These are phyloP conservation scores for Jimgerdemannia lactiflua DNA, from an alignment of 192 early-diverging fungal genomes.

Conservation along the genomic window DNA sequence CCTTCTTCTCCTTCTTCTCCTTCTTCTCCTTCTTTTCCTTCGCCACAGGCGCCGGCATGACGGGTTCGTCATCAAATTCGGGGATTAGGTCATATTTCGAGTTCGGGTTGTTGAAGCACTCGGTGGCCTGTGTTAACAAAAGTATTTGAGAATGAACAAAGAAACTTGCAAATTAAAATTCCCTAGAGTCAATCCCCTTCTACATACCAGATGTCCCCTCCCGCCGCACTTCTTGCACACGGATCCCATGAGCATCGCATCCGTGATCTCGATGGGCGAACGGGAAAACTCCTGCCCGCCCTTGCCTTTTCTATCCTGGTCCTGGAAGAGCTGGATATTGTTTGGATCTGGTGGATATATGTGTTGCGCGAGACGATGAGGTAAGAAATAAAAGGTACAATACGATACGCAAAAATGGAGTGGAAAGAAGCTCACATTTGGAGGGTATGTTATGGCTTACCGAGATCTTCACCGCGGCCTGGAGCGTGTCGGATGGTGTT, in stretches of 20 bases:
- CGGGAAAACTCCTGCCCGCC: conserved; percentile 30
- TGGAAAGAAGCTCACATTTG: too few relatives aligned
- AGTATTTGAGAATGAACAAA: not conserved
- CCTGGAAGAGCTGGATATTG: conserved; percentile 25
- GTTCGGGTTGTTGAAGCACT: conserved; percentile 19
- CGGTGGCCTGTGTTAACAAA: not conserved
- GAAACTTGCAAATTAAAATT: too few relatives aligned
- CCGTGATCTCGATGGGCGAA: conserved; percentile 31
- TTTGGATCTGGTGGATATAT: conserved; percentile 19
- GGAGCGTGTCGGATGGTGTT: not conserved
- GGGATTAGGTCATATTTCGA: conserved; percentile 32
- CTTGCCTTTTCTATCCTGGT: conserved; percentile 23
- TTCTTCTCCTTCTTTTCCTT: conserved; percentile 51
- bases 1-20: conserved; percentile 27
- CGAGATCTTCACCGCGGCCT: conserved; percentile 28
- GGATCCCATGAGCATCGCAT: conserved; percentile 31
- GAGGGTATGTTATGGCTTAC: conserved; percentile 6
- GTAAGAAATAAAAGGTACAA: not conserved
- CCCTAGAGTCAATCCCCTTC: not conserved
- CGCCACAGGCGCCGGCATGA: not conserved
- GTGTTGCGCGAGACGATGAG: not conserved
- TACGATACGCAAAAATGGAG: not conserved
- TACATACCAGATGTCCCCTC: conserved; percentile 32
- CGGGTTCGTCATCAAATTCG: conserved; percentile 17
- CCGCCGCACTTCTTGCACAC: conserved; percentile 41